Evolutionary conservation across 2,329 filamentous ascomycete species (phyloP).

Genomic region (Phyllosticta citrichinensis): DNA sequence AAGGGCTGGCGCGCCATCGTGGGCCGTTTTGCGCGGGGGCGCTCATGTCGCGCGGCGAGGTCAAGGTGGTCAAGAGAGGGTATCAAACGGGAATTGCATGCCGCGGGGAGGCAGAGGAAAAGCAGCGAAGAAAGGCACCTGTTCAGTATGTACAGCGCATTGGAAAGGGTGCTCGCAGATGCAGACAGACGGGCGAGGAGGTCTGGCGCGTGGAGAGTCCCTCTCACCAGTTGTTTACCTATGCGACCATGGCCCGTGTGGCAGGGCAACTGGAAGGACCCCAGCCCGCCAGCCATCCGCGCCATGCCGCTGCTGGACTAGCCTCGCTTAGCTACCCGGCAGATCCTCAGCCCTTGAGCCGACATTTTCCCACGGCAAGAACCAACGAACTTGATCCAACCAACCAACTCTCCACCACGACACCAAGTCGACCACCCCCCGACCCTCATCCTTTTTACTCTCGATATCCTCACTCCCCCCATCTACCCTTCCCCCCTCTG

Average conservation of each 20-base stretch:
- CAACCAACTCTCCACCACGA: background rate
- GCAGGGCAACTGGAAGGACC: background rate
- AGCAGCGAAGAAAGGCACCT: slow-evolving; percentile 6
- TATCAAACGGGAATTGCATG: slow-evolving; percentile 7
- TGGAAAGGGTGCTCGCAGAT: background rate
- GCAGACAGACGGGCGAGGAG: background rate
- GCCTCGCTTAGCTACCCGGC: background rate
- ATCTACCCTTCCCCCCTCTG: background rate
- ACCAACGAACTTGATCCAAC: background rate
- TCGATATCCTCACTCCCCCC: background rate
- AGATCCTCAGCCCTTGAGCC: background rate
- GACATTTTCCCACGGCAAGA: background rate
- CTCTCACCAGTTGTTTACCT: background rate
- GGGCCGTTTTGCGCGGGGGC: slow-evolving; percentile 51
- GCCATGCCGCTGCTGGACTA: background rate
- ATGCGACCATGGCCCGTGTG: background rate
- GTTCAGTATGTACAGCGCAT: slow-evolving; percentile 9
- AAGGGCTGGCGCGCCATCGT: slow-evolving; percentile 71
- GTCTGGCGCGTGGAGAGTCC: slow-evolving; percentile 5
- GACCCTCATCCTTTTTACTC: background rate
- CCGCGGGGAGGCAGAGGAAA: slow-evolving; percentile 1
- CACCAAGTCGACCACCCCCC: background rate
- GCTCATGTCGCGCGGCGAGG: slow-evolving; percentile 35
- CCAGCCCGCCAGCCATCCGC: background rate
- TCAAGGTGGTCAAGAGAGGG: slow-evolving; percentile 2